A percentile compares a stretch with the other conserved stretches of the same genome.
These are phyloP conservation scores for Phaffomyces opuntiae DNA, from an alignment of 805 yeast species.

Conservation along the genomic window DNA sequence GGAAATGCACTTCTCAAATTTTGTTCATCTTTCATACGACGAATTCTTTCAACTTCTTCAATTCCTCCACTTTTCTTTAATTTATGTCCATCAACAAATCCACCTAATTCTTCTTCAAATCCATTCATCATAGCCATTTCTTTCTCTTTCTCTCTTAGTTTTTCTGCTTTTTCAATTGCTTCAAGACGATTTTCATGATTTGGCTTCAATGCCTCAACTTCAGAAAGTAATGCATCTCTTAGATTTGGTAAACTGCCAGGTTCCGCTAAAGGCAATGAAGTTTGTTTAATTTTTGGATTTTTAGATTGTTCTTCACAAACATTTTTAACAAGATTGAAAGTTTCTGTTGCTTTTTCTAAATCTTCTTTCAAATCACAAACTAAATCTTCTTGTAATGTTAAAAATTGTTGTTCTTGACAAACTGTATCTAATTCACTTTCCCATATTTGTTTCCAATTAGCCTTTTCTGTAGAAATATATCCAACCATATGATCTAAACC, in stretches of 20 bases:
- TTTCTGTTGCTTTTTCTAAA: constrained; percentile 69
- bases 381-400: constrained; percentile 83
- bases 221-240: constrained; percentile 72
- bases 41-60: constrained; percentile 70
- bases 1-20: constrained; percentile 50
- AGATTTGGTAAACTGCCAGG: constrained; percentile 59
- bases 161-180: constrained; percentile 86
- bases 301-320: constrained; percentile 75
- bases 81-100: constrained; percentile 71
- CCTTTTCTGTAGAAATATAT: constrained; percentile 64
- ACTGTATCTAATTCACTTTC: constrained; percentile 84
- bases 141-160: constrained; percentile 64
- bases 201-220: constrained; percentile 74
- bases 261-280: constrained; percentile 40
- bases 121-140: constrained; percentile 49
- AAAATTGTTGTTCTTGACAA: constrained; percentile 89
- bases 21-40: constrained; percentile 63
- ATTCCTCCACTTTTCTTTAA: constrained; percentile 84
- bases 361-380: constrained; percentile 76
- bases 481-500: constrained; percentile 48
- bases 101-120: constrained; percentile 80
- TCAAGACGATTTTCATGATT: constrained; percentile 80
- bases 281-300: constrained; percentile 36
- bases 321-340: constrained; percentile 72
- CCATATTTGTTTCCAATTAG: constrained; percentile 89